A percentile compares a stretch with the other conserved stretches of the same genome.
These are phyloP conservation scores for Aegilops sharonensis DNA, from an alignment of 176 grass and related monocot genomes.

Conservation along the genomic window DNA sequence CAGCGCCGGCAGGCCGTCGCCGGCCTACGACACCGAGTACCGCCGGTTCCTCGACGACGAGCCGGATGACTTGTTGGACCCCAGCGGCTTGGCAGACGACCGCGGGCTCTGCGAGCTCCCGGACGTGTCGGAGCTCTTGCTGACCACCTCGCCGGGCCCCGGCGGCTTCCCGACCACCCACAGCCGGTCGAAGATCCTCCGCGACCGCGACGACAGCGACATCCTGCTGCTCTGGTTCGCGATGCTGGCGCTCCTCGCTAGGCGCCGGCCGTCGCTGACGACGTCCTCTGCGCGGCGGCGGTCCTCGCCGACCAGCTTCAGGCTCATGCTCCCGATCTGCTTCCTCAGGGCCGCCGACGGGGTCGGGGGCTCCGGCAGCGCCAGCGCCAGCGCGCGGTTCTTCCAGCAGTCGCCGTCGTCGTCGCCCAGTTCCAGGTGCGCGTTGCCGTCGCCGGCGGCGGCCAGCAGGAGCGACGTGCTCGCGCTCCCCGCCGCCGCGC, in stretches of 20 bases:
- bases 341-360: conserved; percentile 26
- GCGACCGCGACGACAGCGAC: conserved; percentile 59
- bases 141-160: conserved; percentile 41
- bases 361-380: conserved; percentile 12
- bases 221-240: conserved; percentile 48
- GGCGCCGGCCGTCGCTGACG: conserved; percentile 38
- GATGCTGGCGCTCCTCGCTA: conserved; percentile 27
- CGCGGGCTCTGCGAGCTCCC: conserved; percentile 69
- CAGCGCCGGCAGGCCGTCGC: not conserved
- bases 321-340: conserved; percentile 57
- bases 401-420: conserved; percentile 34
- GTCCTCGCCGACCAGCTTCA: conserved; percentile 33
- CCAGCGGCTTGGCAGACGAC: conserved; percentile 52
- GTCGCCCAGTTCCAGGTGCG: conserved; percentile 12
- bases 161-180: conserved; percentile 49
- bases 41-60: conserved; percentile 51
- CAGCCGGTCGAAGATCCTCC: conserved; percentile 72
- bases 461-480: not conserved
- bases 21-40: conserved; percentile 58
- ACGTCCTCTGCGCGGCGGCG: not conserved
- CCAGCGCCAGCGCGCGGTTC: conserved; percentile 3
- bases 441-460: not conserved
- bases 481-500: conserved; percentile 17
- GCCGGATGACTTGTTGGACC: conserved; percentile 45
- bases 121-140: conserved; percentile 66